These are phyloP conservation scores for Erigeron canadensis DNA, from an alignment of 129 eudicot species.

Conservation along the genomic window DNA sequence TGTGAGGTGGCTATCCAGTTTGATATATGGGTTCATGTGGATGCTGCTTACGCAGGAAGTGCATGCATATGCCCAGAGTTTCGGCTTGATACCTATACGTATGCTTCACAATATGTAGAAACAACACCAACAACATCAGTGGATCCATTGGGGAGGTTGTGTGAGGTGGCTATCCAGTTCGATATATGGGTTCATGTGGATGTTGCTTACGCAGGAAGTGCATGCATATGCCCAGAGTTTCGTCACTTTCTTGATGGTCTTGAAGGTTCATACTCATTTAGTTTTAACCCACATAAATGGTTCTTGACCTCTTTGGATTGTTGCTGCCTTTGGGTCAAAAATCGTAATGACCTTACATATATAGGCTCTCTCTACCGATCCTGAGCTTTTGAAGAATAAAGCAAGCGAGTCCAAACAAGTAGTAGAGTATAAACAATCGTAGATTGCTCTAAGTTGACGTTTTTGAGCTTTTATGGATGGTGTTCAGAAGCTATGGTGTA, in stretches of 20 bases:
- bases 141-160: conserved; percentile 23
- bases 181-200: conserved; percentile 39
- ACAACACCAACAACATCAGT: conserved; percentile 33
- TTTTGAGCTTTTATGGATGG: conserved; percentile 8
- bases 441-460: background rate
- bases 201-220: background rate
- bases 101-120: conserved; percentile 29
- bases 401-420: background rate
- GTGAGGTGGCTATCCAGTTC: conserved; percentile 16
- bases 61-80: conserved; percentile 32
- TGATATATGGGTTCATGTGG: conserved; percentile 39
- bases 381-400: conserved; percentile 21
- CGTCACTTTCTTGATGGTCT: conserved; percentile 30
- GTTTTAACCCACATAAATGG: conserved; percentile 34
- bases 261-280: conserved; percentile 23
- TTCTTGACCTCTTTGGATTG: conserved; percentile 21
- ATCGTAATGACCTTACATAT: background rate
- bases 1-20: conserved; percentile 21
- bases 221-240: conserved; percentile 26
- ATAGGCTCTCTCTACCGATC: conserved; percentile 15
- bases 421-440: conserved; percentile 38
- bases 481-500: conserved; percentile 27
- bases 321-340: conserved; percentile 32
- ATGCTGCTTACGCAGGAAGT: conserved; percentile 23
- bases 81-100: too few relatives aligned